A percentile compares a stretch with the other conserved stretches of the same genome.
Conservation (phyloP, 2,329 filamentous ascomycete genomes). For the Huntiella savannae region DNA sequence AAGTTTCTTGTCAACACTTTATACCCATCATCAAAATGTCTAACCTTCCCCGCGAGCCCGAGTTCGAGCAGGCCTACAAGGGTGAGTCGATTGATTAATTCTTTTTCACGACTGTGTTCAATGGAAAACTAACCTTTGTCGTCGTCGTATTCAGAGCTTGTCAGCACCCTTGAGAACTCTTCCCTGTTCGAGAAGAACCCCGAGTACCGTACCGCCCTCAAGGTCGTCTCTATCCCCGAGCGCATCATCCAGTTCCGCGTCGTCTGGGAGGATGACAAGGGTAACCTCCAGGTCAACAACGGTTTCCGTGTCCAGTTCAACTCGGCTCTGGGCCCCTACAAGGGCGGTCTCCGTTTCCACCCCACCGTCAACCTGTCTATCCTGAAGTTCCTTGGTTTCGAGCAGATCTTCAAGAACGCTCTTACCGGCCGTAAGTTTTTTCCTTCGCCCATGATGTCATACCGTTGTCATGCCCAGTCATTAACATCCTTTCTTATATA, state of each 20-base stretch:
- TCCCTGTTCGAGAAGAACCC: conserved; percentile 85
- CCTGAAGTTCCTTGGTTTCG: conserved; percentile 95
- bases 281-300: conserved; percentile 75
- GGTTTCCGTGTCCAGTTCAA: conserved; percentile 98
- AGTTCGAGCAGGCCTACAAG: conserved; percentile 97
- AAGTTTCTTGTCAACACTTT: background rate
- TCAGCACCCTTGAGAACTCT: conserved; percentile 83
- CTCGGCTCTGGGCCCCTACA: conserved; percentile 91
- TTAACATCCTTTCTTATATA: conserved; percentile 12
- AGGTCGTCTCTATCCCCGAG: conserved; percentile 79
- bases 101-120: background rate
- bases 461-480: background rate
- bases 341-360: conserved; percentile 90
- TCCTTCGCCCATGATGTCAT: background rate
- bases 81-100: conserved; percentile 31
- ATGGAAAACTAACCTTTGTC: background rate
- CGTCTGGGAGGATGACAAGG: conserved; percentile 88
- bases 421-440: conserved; percentile 63
- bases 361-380: conserved; percentile 64
- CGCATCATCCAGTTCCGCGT: conserved; percentile 95
- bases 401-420: conserved; percentile 99
- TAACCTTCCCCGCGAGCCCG: conserved; percentile 71
- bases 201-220: conserved; percentile 80
- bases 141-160: conserved; percentile 49
- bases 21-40: conserved; percentile 38